These are phyloP conservation scores for Oryza glumipatula DNA, from an alignment of 176 grass and related monocot species.

Conservation along the genomic window DNA sequence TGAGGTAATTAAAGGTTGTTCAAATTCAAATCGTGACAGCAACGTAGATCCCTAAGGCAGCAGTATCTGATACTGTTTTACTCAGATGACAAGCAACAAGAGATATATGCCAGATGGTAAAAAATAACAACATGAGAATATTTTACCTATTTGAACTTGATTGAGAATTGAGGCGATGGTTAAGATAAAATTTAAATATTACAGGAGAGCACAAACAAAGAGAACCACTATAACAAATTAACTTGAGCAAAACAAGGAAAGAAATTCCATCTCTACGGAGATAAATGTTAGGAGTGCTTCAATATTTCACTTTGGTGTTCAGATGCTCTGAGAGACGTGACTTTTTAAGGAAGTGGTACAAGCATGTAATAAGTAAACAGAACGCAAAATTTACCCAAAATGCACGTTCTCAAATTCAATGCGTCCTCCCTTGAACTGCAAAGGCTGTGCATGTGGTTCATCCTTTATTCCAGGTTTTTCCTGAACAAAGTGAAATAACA, in stretches of 20 bases:
- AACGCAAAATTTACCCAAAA: constrained; percentile 75
- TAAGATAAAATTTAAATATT: too few relatives aligned
- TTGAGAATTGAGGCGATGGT: constrained; percentile 4
- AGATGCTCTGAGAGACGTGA: too few relatives aligned
- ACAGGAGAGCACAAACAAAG: too few relatives aligned
- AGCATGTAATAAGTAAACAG: constrained; percentile 41
- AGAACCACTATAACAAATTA: constrained; percentile 16
- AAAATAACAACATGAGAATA: constrained; percentile 4
- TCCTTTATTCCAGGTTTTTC: constrained; percentile 90
- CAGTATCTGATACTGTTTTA: constrained; percentile 19
- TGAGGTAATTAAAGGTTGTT: background rate
- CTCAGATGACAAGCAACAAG: constrained; percentile 23
- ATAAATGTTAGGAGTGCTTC: constrained; percentile 5
- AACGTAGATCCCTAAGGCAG: constrained; percentile 4
- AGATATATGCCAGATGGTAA: constrained; percentile 21
- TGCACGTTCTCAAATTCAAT: constrained; percentile 91
- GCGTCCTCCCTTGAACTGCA: constrained; percentile 81
- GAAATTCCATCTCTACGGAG: background rate
- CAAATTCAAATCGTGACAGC: background rate
- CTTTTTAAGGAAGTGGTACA: constrained; percentile 26
- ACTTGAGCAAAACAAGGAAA: constrained; percentile 30
- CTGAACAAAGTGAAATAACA: constrained; percentile 53
- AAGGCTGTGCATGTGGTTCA: constrained; percentile 70
- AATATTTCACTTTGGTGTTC: too few relatives aligned
- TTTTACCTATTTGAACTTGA: constrained; percentile 24